Evolutionary conservation across 495 filamentous ascomycete genomes (phyloP).

Genomic region (Daldinia vernicosa): DNA sequence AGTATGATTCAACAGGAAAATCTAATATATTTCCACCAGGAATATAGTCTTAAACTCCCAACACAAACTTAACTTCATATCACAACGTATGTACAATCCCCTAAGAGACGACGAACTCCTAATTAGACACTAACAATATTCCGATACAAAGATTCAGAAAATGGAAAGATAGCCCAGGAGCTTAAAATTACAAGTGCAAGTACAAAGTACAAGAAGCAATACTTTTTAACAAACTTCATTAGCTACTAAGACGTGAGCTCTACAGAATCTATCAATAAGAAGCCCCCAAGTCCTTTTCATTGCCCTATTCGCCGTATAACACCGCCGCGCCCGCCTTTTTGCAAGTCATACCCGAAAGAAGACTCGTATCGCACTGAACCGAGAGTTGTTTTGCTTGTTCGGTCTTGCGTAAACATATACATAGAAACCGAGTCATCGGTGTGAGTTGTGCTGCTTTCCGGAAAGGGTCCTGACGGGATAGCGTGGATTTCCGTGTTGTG

Average conservation of each 20-base stretch:
- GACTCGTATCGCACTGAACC: neutral
- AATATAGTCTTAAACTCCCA: too few species aligned
- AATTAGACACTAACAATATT: too few species aligned
- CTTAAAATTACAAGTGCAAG: too few species aligned
- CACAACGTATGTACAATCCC: too few species aligned
- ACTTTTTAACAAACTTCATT: neutral
- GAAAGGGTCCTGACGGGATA: neutral
- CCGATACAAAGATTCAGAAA: too few species aligned
- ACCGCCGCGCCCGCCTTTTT: slow-evolving; percentile 1
- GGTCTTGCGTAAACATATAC: neutral
- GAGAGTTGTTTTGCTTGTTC: neutral
- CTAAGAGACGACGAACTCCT: too few species aligned
- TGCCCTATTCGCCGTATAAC: neutral
- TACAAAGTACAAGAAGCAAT: too few species aligned
- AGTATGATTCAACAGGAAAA: too few species aligned
- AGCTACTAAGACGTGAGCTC: slow-evolving; percentile 1
- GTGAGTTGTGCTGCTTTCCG: neutral
- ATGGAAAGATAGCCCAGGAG: too few species aligned
- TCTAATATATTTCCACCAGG: too few species aligned
- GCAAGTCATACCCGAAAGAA: neutral
- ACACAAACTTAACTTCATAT: too few species aligned
- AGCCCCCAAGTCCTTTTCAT: neutral
- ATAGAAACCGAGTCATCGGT: neutral
- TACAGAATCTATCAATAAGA: neutral
- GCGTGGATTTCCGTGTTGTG: neutral